These are phyloP conservation scores for Neocatenulostroma microsporum DNA, from an alignment of 2,329 filamentous ascomycete species.

Conservation along the genomic window DNA sequence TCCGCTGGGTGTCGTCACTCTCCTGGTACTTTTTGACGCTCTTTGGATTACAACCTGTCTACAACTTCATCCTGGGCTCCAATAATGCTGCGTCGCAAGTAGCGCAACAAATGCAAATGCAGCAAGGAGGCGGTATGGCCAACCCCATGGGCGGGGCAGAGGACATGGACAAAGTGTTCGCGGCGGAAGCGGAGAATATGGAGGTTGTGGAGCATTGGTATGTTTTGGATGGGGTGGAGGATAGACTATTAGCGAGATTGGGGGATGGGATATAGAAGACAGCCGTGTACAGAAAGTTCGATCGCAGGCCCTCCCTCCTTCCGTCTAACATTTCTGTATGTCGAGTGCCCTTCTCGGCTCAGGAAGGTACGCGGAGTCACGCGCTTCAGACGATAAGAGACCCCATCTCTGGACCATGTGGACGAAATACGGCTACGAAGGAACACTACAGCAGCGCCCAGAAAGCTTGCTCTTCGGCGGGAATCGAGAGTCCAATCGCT, in stretches of 20 bases:
- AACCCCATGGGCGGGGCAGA: slow-evolving; percentile 78
- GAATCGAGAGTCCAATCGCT: no score
- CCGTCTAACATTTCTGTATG: no score
- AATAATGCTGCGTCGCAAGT: slow-evolving; percentile 89
- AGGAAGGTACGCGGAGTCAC: no score
- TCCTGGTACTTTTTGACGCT: slow-evolving; percentile 99
- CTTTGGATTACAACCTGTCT: slow-evolving; percentile 92
- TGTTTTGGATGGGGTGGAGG: slow-evolving; percentile 80
- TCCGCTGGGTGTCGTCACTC: slow-evolving; percentile 95
- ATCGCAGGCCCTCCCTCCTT: no score
- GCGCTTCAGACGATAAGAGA: no score
- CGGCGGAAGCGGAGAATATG: slow-evolving; percentile 86
- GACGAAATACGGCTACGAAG: no score
- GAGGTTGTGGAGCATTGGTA: slow-evolving; percentile 92
- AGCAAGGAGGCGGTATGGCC: slow-evolving; percentile 44
- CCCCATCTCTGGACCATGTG: no score
- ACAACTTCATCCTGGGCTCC: slow-evolving; percentile 91
- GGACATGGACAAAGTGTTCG: slow-evolving; percentile 92
- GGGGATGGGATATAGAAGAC: no score
- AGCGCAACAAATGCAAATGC: slow-evolving; percentile 29
- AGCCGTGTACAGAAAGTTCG: no score
- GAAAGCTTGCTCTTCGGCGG: no score
- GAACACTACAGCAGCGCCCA: no score
- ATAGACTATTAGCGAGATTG: slow-evolving; percentile 58
- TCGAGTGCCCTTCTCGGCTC: no score